Base-by-base conservation (phyloP, 192 early-diverging fungal genomes). In the Backusella liffmaniae region DNA sequence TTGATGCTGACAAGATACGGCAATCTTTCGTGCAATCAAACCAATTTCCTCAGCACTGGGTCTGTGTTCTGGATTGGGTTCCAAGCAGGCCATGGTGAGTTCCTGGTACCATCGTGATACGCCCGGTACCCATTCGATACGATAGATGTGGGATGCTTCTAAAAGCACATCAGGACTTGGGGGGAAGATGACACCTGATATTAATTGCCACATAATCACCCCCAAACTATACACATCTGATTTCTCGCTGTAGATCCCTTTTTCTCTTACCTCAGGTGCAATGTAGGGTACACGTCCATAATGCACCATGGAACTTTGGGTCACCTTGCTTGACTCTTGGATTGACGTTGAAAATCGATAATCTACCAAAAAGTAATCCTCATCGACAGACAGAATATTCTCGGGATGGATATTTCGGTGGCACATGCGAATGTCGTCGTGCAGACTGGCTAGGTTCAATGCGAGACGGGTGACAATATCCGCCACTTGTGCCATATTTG, bases 161-260 rank as follows among this genome's bases (percentile, higher is more conserved):
- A 79, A 35, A n/a, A 80, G 37, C 16, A 76, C 68, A 34, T 80
- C 74, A 30, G 74, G 74, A 9, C 59, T 39, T n/a, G 46, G 46
- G 26, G 79, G 79, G 34, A 80, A 80, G 2, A 59, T 59, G 21
- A 81, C 67, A 30, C 72, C 51, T 23, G 80, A 56, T 35, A 77
- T 73, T 56, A 81, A 66, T 72, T 81, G 80, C 76, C 80, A 81
- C 71, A 81, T 74, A 35, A 73, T 74, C n/a, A 77, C 46, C 6
- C 75, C 73, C 32, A 81, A 53, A 44, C 72, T 73, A 39, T 74
- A 77, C 4, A 77, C 72, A 41, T 77, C 80, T 2, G 80, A 69
- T 70, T 77, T 81, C 41, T 77, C 73, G 9, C 67, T 76, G 44
- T 76, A 77, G 6, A 70, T 65, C 32, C 79, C 75, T 13, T 29